A percentile compares a stretch with the other conserved stretches of the same genome.
These are phyloP conservation scores for Salvia miltiorrhiza DNA, from an alignment of 257 asterid genomes.

Conservation along the genomic window DNA sequence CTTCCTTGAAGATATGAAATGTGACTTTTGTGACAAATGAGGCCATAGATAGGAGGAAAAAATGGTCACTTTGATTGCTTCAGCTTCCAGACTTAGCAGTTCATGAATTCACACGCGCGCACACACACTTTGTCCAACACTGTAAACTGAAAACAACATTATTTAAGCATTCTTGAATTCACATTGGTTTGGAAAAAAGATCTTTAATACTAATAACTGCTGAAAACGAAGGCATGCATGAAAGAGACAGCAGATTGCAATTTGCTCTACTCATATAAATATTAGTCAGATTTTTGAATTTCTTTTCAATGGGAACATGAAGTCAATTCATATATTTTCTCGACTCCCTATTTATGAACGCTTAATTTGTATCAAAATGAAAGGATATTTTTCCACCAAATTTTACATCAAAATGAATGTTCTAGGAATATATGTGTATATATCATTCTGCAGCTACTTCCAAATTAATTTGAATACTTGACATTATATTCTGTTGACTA, in stretches of 20 bases:
- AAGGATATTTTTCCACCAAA: too few species aligned
- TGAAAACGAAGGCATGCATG: background rate
- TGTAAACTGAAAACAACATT: background rate
- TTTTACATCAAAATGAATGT: background rate
- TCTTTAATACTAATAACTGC: background rate
- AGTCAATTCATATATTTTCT: background rate
- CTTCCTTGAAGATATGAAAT: background rate
- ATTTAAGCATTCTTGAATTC: background rate
- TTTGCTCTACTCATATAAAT: background rate
- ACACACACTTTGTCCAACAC: background rate
- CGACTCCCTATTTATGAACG: background rate
- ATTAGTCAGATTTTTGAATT: background rate
- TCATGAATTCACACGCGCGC: conserved; percentile 13
- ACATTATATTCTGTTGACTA: background rate
- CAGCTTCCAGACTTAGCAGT: background rate
- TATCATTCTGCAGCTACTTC: background rate
- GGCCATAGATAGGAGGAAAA: background rate
- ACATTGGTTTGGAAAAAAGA: background rate
- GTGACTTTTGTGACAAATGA: background rate
- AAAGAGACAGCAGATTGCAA: background rate
- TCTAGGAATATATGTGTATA: background rate
- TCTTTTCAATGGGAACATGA: background rate
- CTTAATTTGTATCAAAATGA: background rate
- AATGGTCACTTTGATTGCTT: background rate
- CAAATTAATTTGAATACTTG: background rate